A percentile compares a stretch with the other conserved stretches of the same genome.
Conservation (phyloP, 2,329 filamentous ascomycete genomes). For the Emmonsia crescens region DNA sequence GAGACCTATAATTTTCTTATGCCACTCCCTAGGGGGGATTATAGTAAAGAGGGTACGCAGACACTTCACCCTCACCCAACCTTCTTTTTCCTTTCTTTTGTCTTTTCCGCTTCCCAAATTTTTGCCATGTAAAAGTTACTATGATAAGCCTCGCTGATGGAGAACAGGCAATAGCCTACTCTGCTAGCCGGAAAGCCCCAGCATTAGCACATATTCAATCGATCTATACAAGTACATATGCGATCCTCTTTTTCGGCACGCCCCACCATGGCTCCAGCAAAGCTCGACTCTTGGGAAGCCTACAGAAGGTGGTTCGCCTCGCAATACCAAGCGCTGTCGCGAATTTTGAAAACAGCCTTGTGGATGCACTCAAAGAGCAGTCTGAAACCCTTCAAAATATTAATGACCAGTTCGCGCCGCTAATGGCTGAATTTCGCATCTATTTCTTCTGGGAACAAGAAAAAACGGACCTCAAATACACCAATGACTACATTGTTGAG, state of each 20-base stretch:
- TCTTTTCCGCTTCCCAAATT: background rate
- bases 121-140: background rate
- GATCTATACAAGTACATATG: constrained; percentile 30
- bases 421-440: constrained; percentile 28
- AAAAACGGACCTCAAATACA: constrained; percentile 26
- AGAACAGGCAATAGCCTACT: constrained; percentile 26
- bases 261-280: constrained; percentile 28
- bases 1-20: constrained; percentile 32
- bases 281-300: constrained; percentile 16
- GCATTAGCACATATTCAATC: constrained; percentile 23
- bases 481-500: constrained; percentile 24
- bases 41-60: constrained; percentile 30
- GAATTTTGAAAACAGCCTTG: constrained; percentile 34
- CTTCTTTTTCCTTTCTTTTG: background rate
- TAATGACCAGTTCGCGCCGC: constrained; percentile 27
- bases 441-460: constrained; percentile 34
- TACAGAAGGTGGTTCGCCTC: constrained; percentile 22
- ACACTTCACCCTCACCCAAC: background rate
- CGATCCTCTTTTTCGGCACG: constrained; percentile 29
- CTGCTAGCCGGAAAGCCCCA: constrained; percentile 18
- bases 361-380: constrained; percentile 43
- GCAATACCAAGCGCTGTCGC: constrained; percentile 18
- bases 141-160: background rate
- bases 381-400: constrained; percentile 32
- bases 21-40: constrained; percentile 33